Base-by-base conservation (phyloP, 345 rosid genomes). In the Microcos paniculata region DNA sequence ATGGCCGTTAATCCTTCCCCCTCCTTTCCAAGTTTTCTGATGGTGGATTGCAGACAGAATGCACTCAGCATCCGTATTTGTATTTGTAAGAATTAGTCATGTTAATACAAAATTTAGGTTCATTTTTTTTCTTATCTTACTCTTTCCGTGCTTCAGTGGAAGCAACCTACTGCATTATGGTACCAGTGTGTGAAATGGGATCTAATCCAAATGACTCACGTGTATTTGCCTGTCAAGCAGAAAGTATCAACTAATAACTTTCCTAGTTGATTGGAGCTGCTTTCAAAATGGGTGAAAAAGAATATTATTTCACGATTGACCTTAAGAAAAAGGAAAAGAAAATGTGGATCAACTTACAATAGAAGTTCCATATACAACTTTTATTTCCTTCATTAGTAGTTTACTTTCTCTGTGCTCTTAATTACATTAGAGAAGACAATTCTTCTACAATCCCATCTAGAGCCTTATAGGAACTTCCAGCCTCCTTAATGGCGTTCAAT, bases 401-500 rank as follows among this genome's bases (percentile, higher is more conserved):
- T 45, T 3, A n/a, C 6, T 6, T 52, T 46, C 48, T 38, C 9
- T 67, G 28, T 68, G 48, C 7, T 28, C 4, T 48, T 28, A 2
- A 16, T 8, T 48, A 4, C 16, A 26, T 48, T 49, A 4, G 23
- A 46, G 35, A 33, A 46, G 72, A 58, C 14, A 35, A 18, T 77
- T 64, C 49, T 83, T 48, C 31, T 83, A 82, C 40, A 16, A 91
- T 78, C 13, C 26, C 79, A 68, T 85, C 83, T 40, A 91, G 62
- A 61, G 86, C 88, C 52, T 51, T 58, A 42, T 64, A 65, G 0
- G 93, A 90, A 72, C 86, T 87, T 8, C 93, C 96, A 66, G 71
- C 85, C 51, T 72, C 35, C 15, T 31, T 1, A 13, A 85, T 72
- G 2, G 90, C 90, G 21, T 79, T 75, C 15, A 77, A 2, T 8